Base-by-base conservation (phyloP, 305 asterid species). In the Ilex paraguariensis region DNA sequence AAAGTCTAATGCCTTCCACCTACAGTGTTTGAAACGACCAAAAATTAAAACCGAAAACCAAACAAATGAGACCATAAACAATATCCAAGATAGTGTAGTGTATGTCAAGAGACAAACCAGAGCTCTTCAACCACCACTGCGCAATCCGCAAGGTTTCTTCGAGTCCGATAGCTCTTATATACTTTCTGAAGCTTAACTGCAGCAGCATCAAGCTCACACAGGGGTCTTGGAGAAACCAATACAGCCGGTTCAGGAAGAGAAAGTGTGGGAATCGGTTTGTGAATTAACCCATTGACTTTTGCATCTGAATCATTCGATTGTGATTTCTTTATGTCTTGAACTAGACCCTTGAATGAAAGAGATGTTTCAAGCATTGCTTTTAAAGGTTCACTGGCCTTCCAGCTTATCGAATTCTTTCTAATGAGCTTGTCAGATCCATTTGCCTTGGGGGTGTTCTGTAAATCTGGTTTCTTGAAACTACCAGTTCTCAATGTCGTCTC, bases 1-100 rank as follows among this genome's bases (percentile, higher is more conserved):
- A 65, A 90, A 92, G 61, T 89, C 98, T 78, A 92, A 81, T 1
- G 97, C 96, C 61, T 89, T 92, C 98, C 98, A 92, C 98, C 98
- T 88, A 70, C 3, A 76, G 7, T 55, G 74, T n/a, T 12, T 16
- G 50, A 66, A 44, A 31, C 3, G 56, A 0, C 1, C 48, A 64
- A 16, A 49, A 44, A 60, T 32, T 55, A 58, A 17, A 70, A 64
- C 70, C 9, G 59, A 49, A 58, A 60, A 16, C 39, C 28, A 31
- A 36, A 52, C 10, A 13, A 51, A 40, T 1, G 3, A 48, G 13
- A 21, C 28, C 28, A 21, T 21, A 21, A 21, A 21, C 1, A 21
- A 21, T 21, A 48, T 13, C 33, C n/a, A 39, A 31, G 5, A n/a
- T 31, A 3, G 13, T 42, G 15, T 31, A 3, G 13, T 42, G 15